A percentile compares a stretch with the other conserved stretches of the same genome.
Conservation (phyloP, 148 eudicot species). For the Beta vulgaris region DNA sequence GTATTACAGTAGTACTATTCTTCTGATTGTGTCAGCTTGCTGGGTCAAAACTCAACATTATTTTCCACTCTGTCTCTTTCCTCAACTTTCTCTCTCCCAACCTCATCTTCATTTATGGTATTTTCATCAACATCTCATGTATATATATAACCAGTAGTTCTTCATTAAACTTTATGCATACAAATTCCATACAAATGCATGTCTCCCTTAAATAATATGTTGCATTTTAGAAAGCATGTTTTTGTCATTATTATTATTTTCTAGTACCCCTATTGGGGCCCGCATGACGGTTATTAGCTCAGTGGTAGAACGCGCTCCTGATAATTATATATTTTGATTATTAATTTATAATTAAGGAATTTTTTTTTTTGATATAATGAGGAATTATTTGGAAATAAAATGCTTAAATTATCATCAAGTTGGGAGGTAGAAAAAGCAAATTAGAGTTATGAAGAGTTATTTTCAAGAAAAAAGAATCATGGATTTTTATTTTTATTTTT, state of each 20-base stretch:
- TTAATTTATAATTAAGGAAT: too few relatives aligned
- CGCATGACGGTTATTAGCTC: too few relatives aligned
- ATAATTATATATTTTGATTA: too few relatives aligned
- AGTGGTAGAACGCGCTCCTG: too few relatives aligned
- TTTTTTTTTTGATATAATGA: too few relatives aligned
- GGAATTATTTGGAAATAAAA: too few relatives aligned
- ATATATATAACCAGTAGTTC: not conserved
- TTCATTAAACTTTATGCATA: not conserved
- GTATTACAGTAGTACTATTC: constrained; percentile 9
- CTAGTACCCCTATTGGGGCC: too few relatives aligned
- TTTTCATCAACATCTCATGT: constrained; percentile 12
- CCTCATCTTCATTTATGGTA: too few relatives aligned
- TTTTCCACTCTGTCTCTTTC: constrained; percentile 16
- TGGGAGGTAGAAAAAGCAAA: not conserved
- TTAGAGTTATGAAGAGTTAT: not conserved
- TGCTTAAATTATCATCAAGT: not conserved
- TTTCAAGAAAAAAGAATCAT: constrained; percentile 8
- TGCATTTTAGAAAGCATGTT: constrained; percentile 16
- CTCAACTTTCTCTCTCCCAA: constrained; percentile 9
- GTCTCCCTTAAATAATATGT: not conserved
- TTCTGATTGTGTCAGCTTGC: constrained; percentile 27
- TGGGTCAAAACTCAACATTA: constrained; percentile 25
- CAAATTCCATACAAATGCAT: not conserved
- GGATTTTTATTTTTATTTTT: not conserved
- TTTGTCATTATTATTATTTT: constrained; percentile 15